These are phyloP conservation scores for Pseudopediastrum boryanum DNA, from an alignment of 139 green algal genomes.

Conservation along the genomic window DNA sequence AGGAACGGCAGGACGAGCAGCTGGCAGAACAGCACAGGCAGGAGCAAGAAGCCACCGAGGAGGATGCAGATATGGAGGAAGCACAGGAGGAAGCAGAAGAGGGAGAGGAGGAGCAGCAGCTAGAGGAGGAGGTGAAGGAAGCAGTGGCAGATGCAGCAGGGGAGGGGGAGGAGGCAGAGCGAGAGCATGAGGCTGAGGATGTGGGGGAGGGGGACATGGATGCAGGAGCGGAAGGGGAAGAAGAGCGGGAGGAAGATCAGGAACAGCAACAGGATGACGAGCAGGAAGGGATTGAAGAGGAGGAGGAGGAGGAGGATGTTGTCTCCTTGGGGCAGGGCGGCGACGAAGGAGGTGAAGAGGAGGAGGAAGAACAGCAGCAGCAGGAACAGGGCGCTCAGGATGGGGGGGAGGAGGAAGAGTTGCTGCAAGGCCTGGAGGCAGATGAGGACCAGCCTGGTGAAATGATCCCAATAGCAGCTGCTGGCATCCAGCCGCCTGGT, in stretches of 20 bases:
- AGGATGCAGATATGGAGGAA: not conserved
- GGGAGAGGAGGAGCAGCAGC: not conserved
- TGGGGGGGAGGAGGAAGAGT: not conserved
- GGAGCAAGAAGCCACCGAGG: constrained; percentile 6
- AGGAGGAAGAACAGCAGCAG: constrained; percentile 2
- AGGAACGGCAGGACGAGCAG: no score
- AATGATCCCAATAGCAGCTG: no score
- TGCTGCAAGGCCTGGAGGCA: not conserved
- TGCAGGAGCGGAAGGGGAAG: not conserved
- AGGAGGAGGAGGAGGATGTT: not conserved
- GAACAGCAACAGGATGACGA: constrained; percentile 15
- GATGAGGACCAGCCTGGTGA: no score
- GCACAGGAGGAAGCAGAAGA: constrained; percentile 1
- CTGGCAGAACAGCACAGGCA: no score
- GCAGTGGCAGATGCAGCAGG: not conserved
- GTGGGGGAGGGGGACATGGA: not conserved
- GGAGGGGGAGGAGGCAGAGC: not conserved
- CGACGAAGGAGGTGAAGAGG: not conserved
- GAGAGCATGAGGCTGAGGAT: not conserved
- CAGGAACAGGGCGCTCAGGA: not conserved
- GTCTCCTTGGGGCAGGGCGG: not conserved
- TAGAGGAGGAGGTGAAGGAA: not conserved
- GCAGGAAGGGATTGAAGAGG: not conserved
- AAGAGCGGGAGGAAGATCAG: not conserved
- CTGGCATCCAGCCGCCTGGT: no score